Evolutionary conservation across 177 flowering plant species (phyloP), one percentile per base, ranked within the genome.

Genomic region (Telopea speciosissima): DNA sequence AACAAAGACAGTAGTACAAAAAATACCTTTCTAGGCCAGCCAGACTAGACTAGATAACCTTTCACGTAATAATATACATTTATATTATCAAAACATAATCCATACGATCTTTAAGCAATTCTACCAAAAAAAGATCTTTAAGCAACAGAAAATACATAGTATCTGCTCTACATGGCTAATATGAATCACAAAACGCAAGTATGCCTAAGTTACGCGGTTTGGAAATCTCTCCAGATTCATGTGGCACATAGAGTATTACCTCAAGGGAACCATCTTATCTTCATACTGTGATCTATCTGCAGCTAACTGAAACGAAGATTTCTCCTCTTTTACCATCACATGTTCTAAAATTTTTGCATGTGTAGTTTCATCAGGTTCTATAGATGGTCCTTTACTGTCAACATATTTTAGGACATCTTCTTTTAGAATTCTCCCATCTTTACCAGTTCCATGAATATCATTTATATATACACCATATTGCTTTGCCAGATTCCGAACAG

Each of bases 401-500:
- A 85, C 88, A 85, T 80, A 87, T 24, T 70, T 80, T n/a, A 87
- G 77, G 45, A 96, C 86, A 74, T 96, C 97, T 79, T 89, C 96
- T 82, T 82, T 88, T 66, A 82, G 72, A 58, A 96, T 84, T 77
- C 96, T 90, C 16, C 98, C 98, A 81, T 88, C 93, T 80, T 81
- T 77, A 68, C 98, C 98, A 70, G 86, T 88, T 75, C 98, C 98
- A 68, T 31, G 71, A 31, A 96, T 85, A 68, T 84, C 87, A 77
- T 81, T 81, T 74, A 96, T 80, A 72, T 86, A 70, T 70, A 91
- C 63, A 77, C 87, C 91, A 79, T 83, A 81, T 52, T 89, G 80
- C 77, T 89, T 91, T 66, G 97, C 97, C 78, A 91, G 82, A 74
- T 81, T 77, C 28, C 97, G 81, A 66, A 93, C 95, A 74, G 89